Percentiles rank a stretch among this genome's conserved stretches.
Evolutionary conservation across 139 green algal species (phyloP).

Genomic region (Tetradesmus lagerheimii): DNA sequence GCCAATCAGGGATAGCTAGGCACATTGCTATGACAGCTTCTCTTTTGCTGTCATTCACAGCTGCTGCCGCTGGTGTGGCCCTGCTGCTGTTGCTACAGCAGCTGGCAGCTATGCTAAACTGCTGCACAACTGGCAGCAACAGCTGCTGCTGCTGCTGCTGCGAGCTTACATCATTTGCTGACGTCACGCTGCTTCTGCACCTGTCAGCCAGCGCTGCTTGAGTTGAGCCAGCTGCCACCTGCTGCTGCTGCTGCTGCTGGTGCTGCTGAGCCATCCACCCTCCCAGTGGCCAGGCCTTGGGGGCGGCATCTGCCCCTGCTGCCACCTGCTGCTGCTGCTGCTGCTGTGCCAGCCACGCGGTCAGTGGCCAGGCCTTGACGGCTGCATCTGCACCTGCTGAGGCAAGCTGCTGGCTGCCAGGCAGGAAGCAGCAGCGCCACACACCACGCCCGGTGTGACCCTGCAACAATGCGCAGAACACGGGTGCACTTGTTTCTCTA

Average conservation of each 20-base stretch:
- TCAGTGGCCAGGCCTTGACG: too few species aligned
- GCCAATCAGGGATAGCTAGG: neutral
- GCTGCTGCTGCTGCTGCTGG: slow-evolving; percentile 39
- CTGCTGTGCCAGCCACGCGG: too few species aligned
- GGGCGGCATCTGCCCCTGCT: slow-evolving; percentile 17
- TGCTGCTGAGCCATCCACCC: neutral
- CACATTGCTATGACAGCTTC: neutral
- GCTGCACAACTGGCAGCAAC: neutral
- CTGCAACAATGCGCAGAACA: neutral
- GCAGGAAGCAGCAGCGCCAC: slow-evolving; percentile 33
- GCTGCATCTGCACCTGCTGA: too few species aligned
- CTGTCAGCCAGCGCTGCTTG: neutral
- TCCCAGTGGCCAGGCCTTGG: neutral
- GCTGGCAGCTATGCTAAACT: neutral
- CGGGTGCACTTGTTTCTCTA: too few species aligned
- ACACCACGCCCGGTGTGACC: slow-evolving; percentile 7
- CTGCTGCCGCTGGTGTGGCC: neutral
- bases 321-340: too few species aligned
- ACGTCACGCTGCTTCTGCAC: neutral
- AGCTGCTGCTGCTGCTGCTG: neutral
- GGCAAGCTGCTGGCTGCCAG: neutral
- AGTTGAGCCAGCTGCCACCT: neutral
- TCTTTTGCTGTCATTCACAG: neutral
- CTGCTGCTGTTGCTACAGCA: slow-evolving; percentile 15
- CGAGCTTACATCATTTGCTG: neutral